These are phyloP conservation scores for Myxozyma nipponensis DNA, from an alignment of 805 yeast species.

Conservation along the genomic window DNA sequence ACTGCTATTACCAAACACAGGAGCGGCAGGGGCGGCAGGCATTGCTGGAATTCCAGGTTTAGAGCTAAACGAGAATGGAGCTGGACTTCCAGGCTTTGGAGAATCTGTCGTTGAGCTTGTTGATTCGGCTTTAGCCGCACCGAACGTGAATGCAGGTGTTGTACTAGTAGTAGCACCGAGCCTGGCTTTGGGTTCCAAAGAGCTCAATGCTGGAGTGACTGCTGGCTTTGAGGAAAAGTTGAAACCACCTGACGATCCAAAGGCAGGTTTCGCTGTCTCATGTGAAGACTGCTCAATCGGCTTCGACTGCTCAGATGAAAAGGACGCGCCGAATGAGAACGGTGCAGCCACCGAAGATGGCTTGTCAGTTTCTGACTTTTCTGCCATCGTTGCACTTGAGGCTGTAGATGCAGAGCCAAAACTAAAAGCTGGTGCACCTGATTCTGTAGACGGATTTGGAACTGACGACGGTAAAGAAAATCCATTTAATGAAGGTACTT, in stretches of 20 bases:
- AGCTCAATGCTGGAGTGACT: background rate
- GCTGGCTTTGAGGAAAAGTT: background rate
- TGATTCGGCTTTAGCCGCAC: slow-evolving; percentile 1
- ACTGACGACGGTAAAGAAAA: slow-evolving; percentile 1
- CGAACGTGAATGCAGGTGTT: background rate
- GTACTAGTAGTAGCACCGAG: background rate
- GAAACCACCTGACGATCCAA: background rate
- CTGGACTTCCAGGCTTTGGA: background rate
- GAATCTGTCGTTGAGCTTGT: slow-evolving; percentile 2
- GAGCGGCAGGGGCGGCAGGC: background rate
- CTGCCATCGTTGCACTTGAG: background rate
- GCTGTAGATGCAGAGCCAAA: background rate
- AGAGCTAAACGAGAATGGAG: slow-evolving; percentile 2
- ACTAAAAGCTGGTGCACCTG: background rate
- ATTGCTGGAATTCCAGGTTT: background rate
- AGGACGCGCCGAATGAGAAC: background rate
- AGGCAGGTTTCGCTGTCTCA: background rate
- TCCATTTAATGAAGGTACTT: background rate
- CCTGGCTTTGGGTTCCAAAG: background rate
- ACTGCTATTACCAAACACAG: slow-evolving; percentile 2
- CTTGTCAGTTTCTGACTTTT: too few relatives aligned
- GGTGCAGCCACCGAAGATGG: slow-evolving; percentile 6
- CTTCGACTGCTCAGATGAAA: background rate
- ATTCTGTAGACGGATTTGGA: slow-evolving; percentile 1
- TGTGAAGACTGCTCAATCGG: background rate